Evolutionary conservation across 352 stramenopile species (phyloP).

Genomic region (Globisporangium paroecandrum): DNA sequence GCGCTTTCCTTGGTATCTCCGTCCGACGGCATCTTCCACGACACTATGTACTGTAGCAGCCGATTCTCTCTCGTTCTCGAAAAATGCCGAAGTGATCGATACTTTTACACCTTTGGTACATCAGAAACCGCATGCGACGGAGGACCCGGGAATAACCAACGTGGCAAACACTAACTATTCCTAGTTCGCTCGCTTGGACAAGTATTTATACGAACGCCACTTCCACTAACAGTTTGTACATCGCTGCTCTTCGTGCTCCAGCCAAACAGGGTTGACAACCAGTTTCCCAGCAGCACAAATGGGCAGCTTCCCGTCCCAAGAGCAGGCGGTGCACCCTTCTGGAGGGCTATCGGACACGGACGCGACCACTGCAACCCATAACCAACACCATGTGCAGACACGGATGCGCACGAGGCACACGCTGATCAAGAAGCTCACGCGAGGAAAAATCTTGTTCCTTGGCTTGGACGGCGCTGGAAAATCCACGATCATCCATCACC

Average conservation of each 20-base stretch:
- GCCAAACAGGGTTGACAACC: background rate
- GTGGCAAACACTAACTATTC: constrained; percentile 1
- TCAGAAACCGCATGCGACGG: background rate
- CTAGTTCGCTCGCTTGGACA: background rate
- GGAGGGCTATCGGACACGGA: background rate
- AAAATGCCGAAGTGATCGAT: background rate
- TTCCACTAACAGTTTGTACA: background rate
- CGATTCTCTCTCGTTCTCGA: background rate
- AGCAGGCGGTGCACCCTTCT: constrained; percentile 17
- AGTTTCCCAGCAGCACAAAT: constrained; percentile 15
- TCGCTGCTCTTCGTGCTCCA: background rate
- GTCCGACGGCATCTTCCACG: constrained; percentile 15
- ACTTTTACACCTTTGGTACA: background rate
- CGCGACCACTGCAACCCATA: background rate
- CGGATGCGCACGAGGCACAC: constrained; percentile 27
- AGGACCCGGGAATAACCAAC: background rate
- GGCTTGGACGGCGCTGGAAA: constrained; percentile 60
- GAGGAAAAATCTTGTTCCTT: constrained; percentile 43
- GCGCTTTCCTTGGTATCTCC: background rate
- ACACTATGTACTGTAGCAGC: too few species aligned
- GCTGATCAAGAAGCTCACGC: constrained; percentile 35
- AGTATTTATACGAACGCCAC: background rate
- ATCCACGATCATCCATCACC: constrained; percentile 47
- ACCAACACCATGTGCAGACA: background rate
- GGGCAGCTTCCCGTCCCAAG: constrained; percentile 42